phyloP scores from a whole-genome alignment of 169 alveolate genomes.

The Eimeria sp. region DNA sequence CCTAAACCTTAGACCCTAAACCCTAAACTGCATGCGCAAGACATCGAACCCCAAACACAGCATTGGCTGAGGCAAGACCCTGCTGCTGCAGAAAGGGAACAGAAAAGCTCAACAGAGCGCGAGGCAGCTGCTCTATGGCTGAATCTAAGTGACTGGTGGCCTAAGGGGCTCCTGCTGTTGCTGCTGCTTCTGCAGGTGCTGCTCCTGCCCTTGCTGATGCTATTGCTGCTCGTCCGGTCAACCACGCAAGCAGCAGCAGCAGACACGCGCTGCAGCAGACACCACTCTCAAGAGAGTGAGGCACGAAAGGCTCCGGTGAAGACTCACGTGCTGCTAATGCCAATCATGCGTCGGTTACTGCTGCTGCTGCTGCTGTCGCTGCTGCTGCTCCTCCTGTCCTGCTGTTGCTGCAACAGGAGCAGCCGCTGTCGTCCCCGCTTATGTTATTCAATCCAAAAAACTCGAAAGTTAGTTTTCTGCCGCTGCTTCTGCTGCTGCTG shows the following conservation, averaged over 20 bases:
- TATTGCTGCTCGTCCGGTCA: no score
- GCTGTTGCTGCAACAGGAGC: constrained; percentile 31
- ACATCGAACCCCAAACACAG: no score
- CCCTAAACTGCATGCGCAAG: no score
- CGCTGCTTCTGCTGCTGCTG: constrained; percentile 25
- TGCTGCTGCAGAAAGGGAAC: no score
- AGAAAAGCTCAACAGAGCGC: neutral
- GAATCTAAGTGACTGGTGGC: no score
- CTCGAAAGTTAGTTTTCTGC: neutral
- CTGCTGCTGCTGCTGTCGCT: constrained; percentile 11
- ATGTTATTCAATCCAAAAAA: neutral
- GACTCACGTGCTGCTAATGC: neutral
- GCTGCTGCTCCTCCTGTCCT: constrained; percentile 9
- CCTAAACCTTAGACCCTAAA: no score
- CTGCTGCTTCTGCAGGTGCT: no score
- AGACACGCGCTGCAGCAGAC: neutral
- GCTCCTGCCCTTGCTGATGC: no score
- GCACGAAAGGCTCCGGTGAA: no score
- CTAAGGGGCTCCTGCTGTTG: no score
- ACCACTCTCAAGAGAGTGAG: neutral
- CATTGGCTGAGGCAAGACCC: no score
- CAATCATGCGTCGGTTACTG: neutral
- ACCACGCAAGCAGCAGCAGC: neutral
- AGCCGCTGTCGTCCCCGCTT: neutral
- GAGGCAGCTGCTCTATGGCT: neutral